phyloP scores from a whole-genome alignment of 2,329 filamentous ascomycete genomes.

The Fusarium humuli region DNA sequence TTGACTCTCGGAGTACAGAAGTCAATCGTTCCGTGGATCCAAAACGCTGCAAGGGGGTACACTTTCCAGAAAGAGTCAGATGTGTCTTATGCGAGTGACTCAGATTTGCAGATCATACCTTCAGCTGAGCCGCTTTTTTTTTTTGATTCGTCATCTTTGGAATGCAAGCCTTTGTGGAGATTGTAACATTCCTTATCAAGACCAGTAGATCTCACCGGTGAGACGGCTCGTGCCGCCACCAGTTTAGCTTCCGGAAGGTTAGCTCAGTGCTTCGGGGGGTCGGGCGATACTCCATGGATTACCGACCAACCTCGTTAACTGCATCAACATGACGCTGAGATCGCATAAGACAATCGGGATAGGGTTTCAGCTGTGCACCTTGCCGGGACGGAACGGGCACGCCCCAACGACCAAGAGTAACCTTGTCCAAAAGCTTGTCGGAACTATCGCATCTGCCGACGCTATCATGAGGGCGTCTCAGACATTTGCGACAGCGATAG shows the following conservation, averaged over 20 bases:
- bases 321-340: not conserved
- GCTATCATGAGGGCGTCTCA: not conserved
- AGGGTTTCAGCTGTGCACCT: not conserved
- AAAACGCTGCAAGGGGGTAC: too few species aligned
- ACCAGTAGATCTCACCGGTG: not conserved
- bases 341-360: not conserved
- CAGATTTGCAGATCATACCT: too few species aligned
- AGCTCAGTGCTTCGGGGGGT: too few species aligned
- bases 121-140: too few species aligned
- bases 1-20: too few species aligned
- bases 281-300: too few species aligned
- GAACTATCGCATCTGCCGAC: not conserved
- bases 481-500: not conserved
- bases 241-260: not conserved
- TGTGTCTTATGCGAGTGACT: accelerated
- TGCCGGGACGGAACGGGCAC: not conserved
- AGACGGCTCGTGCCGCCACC: not conserved
- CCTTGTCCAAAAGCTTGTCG: not conserved
- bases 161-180: accelerated
- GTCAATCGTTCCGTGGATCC: too few species aligned
- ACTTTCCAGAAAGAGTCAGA: too few species aligned
- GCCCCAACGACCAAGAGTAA: not conserved
- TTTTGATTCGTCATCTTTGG: too few species aligned
- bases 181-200: too few species aligned
- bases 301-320: not conserved